Base-by-base conservation (phyloP, 2,329 filamentous ascomycete genomes). In the Ramularia endophylla region DNA sequence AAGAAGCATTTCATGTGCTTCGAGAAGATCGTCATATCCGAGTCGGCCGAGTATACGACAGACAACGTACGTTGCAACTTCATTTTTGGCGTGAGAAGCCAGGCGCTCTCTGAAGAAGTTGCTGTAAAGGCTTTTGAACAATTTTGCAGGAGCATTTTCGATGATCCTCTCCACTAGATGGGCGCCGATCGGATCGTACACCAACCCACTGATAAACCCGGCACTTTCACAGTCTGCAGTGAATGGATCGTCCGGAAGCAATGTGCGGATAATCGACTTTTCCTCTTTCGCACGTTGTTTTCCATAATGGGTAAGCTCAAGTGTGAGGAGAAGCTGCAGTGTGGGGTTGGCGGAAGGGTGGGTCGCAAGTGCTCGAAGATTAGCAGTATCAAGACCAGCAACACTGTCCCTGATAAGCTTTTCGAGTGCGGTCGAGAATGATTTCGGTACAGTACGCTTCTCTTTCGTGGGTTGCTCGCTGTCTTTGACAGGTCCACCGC, bases 261-360 rank as follows among this genome's bases (percentile, higher is more conserved):
- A 75, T 47, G 80, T 80, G 44, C 79, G 81, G 8, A 95, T 75
- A 8, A 97, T 77, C 0, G 84, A 79, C 30, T 75, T 77, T 5
- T 77, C 68, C 48, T 85, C 77, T 50, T 79, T 80, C 3, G 73
- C 76, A 48, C 79, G 79, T 40, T 75, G 72, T 51, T 86, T 84
- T 37, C 78, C 78, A 51, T 84, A 83, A 44, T 85, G 72, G 0
- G 80, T 76, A 35, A 97, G 77, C 58, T 98, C 92, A 12, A 98
- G 72, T 58, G 89, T 86, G 3, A 98, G 70, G 20, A 98, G 71
- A 1, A 97, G 75, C 61, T 97, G 92, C n/a, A 98, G 73, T 1
- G 88, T 85, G 0, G 92, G 92, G 57, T 95, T 95, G 35, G 88
- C 92, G 1, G 90, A 85, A 4, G 86, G 87, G 57, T 97, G 90